A percentile compares a stretch with the other conserved stretches of the same genome.
These are phyloP conservation scores for Podospora pseudocomata DNA, from an alignment of 495 filamentous ascomycete genomes.

Conservation along the genomic window DNA sequence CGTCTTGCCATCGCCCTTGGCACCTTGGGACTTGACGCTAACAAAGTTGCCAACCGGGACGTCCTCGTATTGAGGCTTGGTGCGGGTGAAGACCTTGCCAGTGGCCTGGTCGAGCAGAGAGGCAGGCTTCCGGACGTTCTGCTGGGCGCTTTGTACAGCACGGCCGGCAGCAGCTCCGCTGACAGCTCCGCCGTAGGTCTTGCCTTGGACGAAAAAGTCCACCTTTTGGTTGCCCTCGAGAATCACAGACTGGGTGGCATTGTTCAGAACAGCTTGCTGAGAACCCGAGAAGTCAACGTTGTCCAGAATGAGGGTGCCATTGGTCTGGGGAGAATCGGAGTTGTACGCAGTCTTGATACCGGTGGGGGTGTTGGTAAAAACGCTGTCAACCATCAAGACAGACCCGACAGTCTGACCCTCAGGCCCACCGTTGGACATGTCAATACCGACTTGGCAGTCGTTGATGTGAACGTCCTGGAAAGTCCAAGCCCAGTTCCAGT, in stretches of 20 bases:
- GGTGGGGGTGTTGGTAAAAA: slow-evolving; percentile 65
- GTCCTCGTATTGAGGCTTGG: slow-evolving; percentile 70
- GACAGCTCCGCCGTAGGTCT: slow-evolving; percentile 51
- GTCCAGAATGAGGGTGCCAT: slow-evolving; percentile 76
- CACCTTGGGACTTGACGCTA: slow-evolving; percentile 72
- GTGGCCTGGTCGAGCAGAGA: slow-evolving; percentile 49
- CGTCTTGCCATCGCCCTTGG: slow-evolving; percentile 70
- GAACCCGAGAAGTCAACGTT: slow-evolving; percentile 73
- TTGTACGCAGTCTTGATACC: slow-evolving; percentile 73
- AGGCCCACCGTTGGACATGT: slow-evolving; percentile 66
- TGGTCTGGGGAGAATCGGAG: slow-evolving; percentile 58
- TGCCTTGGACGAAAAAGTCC: slow-evolving; percentile 70
- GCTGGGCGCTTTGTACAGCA: slow-evolving; percentile 50
- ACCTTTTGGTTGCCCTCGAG: slow-evolving; percentile 69
- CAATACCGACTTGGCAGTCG: slow-evolving; percentile 45
- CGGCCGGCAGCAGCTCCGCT: slow-evolving; percentile 38
- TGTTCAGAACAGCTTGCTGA: slow-evolving; percentile 48
- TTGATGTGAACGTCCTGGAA: slow-evolving; percentile 79
- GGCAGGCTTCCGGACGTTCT: slow-evolving; percentile 53
- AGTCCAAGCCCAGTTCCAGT: slow-evolving; percentile 93
- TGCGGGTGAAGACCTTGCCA: slow-evolving; percentile 60
- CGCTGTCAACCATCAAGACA: slow-evolving; percentile 76
- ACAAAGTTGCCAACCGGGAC: slow-evolving; percentile 58
- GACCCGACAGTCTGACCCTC: slow-evolving; percentile 70
- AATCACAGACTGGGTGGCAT: slow-evolving; percentile 58